A percentile compares a stretch with the other conserved stretches of the same genome.
Conservation (phyloP, 257 asterid genomes). For the Solanum etuberosum region DNA sequence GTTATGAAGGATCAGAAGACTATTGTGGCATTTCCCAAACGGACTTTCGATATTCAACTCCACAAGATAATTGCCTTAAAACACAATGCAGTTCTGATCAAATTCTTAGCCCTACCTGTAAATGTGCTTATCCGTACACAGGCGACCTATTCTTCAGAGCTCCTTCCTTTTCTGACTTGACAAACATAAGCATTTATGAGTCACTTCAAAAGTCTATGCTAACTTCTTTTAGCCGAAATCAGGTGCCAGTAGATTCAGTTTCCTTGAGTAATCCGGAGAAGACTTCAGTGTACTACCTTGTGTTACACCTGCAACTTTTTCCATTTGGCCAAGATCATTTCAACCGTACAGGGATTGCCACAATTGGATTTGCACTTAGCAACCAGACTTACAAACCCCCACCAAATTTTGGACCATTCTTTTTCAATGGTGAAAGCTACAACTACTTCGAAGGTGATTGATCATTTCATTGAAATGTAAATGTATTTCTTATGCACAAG, state of each 20-base stretch:
- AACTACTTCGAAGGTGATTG: conserved; percentile 37
- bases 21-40: conserved; percentile 35
- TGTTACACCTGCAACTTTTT: conserved; percentile 41
- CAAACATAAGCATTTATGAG: conserved; percentile 28
- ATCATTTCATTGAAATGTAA: neutral
- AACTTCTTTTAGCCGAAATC: conserved; percentile 19
- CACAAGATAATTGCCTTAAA: conserved; percentile 30
- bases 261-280: conserved; percentile 42
- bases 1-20: conserved; percentile 19
- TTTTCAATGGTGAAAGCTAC: conserved; percentile 32
- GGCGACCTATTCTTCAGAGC: conserved; percentile 58
- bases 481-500: neutral
- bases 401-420: conserved; percentile 46
- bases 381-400: conserved; percentile 77
- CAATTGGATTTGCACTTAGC: conserved; percentile 53
- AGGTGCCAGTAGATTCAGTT: conserved; percentile 62
- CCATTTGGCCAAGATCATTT: conserved; percentile 52
- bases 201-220: conserved; percentile 29
- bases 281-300: conserved; percentile 30
- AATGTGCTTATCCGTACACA: conserved; percentile 60
- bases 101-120: conserved; percentile 55
- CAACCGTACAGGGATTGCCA: conserved; percentile 38
- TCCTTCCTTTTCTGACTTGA: conserved; percentile 55
- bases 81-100: conserved; percentile 26
- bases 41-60: conserved; percentile 25